Percentiles rank a stretch among this genome's conserved stretches.
These are phyloP conservation scores for Purpureocillium takamizusanense DNA, from an alignment of 2,329 filamentous ascomycete species.

Conservation along the genomic window DNA sequence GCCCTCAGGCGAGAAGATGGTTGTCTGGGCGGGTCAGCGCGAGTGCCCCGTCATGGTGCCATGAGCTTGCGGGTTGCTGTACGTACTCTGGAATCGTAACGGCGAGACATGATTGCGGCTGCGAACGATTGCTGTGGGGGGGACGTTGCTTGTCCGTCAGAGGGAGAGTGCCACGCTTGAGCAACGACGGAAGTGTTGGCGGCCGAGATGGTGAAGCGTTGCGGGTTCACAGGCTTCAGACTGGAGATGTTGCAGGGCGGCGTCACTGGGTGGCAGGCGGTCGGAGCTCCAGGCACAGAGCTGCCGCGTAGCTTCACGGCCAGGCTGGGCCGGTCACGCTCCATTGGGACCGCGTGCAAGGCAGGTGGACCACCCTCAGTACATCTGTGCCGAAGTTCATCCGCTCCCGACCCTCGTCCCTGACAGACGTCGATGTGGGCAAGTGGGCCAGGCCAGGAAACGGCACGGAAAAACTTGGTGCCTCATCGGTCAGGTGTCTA, in stretches of 20 bases:
- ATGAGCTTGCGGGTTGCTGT: neutral
- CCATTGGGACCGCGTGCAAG: too few species aligned
- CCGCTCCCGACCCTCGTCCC: too few species aligned
- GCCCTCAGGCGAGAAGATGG: constrained; percentile 98
- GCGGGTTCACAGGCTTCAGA: neutral
- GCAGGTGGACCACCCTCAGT: too few species aligned
- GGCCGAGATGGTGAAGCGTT: constrained; percentile 2
- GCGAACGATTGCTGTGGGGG: neutral
- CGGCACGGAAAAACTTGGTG: neutral
- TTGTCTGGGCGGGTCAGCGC: constrained; percentile 57
- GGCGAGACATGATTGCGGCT: constrained; percentile 67
- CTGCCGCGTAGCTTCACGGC: constrained; percentile 7
- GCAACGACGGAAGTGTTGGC: neutral
- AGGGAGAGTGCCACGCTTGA: too few species aligned
- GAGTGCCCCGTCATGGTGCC: neutral
- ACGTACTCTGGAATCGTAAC: constrained; percentile 92
- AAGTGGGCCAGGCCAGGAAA: too few species aligned
- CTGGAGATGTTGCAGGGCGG: constrained; percentile 2
- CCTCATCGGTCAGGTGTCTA: neutral
- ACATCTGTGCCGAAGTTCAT: too few species aligned
- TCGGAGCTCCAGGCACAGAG: constrained; percentile 11
- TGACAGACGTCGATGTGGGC: too few species aligned
- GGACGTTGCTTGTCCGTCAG: neutral
- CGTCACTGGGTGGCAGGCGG: constrained; percentile 7
- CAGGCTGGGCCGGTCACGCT: too few species aligned